Base-by-base conservation (phyloP, 2,329 filamentous ascomycete species). In the Neofusicoccum sp. region DNA sequence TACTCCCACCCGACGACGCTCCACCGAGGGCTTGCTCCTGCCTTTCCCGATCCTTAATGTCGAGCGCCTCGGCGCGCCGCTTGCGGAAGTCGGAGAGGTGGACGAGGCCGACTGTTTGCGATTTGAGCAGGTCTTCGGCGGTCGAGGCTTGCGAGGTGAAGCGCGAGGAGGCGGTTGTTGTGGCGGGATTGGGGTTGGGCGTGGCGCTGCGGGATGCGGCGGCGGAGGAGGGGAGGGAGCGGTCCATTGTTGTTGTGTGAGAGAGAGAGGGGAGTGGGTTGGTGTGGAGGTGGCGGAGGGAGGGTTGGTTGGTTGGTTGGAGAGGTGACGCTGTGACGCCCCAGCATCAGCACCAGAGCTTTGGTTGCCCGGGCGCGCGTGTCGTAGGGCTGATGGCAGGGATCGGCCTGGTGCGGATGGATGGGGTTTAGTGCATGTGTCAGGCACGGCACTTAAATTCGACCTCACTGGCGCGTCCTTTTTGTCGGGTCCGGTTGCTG, bases 1-100 rank as follows among this genome's bases (percentile, higher is more conserved):
- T 85, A 43, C 75, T 79, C 33, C 79, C 76, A 59, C 83, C 79
- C 58, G 81, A 82, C 16, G 76, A 67, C 40, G 66, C 69, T 62
- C 78, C 68, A 1, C 76, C 76, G 9, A 83, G 71, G 28, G 84
- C 79, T 41, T 80, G 82, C 66, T 90, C 89, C 70, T 87, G 86
- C 11, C 86, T 88, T 69, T 95, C 91, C 69, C 89, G 86, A 71
- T 95, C 91, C 71, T 95, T 93, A 71, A 91, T 88, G 74, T 97
- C 93, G 49, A 96, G 80, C n/a, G 93, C 91, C 76, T 97, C 91
- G 67, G 92, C 93, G 75, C 93, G 91, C 62, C 95, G 88, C 79
- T 99, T 98, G 75, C 93, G 91, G 75, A 96, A 98, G 73, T 98
- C 95, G 65, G 90, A 91, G 44, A 97, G 87, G 61, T 90, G 86